Conservation (phyloP, 1,284 basidiomycete species). For the Cryptococcus depauperatus region DNA sequence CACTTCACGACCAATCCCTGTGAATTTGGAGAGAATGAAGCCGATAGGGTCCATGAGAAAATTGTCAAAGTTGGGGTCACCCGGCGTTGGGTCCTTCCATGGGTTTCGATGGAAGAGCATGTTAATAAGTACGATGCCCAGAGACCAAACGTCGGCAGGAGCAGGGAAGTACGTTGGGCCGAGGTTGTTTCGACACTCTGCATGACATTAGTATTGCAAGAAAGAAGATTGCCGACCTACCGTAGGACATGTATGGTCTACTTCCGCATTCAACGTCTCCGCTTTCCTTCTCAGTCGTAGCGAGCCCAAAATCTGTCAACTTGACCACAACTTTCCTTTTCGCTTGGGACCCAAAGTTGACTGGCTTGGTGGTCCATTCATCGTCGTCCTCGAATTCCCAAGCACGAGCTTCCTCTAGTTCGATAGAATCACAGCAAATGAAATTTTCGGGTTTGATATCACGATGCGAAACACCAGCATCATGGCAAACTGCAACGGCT, state of each 20-base stretch:
- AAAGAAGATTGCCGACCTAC: conserved; percentile 47
- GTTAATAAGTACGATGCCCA: conserved; percentile 97
- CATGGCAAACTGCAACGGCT: conserved; percentile 92
- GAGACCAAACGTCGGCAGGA: conserved; percentile 96
- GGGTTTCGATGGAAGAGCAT: conserved; percentile 98
- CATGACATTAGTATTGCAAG: conserved; percentile 8
- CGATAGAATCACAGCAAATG: conserved; percentile 70
- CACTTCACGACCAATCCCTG: conserved; percentile 79
- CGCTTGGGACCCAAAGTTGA: conserved; percentile 40
- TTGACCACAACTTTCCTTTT: conserved; percentile 68
- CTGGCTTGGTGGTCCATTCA: background rate
- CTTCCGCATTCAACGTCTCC: conserved; percentile 98
- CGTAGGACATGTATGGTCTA: conserved; percentile 97
- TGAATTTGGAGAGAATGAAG: conserved; percentile 84
- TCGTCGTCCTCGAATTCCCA: conserved; percentile 45
- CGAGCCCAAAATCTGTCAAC: conserved; percentile 93
- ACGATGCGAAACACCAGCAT: conserved; percentile 82
- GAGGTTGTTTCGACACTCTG: conserved; percentile 95
- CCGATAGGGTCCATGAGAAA: conserved; percentile 70
- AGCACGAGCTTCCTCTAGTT: conserved; percentile 49
- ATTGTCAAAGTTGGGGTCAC: conserved; percentile 65
- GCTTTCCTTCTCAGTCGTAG: conserved; percentile 77
- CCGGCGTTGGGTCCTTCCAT: conserved; percentile 88
- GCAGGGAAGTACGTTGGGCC: conserved; percentile 86
- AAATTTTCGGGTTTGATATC: conserved; percentile 99